Evolutionary conservation across 805 yeast genomes (phyloP), one percentile per base, ranked within the genome.

Genomic region (Ogataea wickerhamii): DNA sequence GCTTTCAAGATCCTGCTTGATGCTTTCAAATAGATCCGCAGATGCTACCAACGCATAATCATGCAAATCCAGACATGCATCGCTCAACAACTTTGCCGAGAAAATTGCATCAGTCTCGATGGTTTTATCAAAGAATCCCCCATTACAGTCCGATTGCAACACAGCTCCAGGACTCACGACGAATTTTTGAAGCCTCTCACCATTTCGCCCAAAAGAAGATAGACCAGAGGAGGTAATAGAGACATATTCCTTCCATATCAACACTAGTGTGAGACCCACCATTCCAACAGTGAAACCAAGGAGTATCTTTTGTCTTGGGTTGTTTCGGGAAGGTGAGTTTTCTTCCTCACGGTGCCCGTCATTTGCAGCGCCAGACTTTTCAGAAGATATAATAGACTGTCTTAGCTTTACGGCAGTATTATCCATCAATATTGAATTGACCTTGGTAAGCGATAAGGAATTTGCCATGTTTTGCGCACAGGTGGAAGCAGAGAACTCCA

Each of bases 201-300:
- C 33, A 12, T 22, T 18, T 10, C 31, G 6, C 6, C 22, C 22
- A 8, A 29, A 29, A 10, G 13, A 32, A n/a, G 32, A 27, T n/a
- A 29, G 18, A 18, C 28, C 22, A 6, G 31, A 13, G 7, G 16
- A 27, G 6, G 28, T 14, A 2, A 17, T 22, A 8, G 38, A 22
- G 3, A 47, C 22, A 18, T 22, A 31, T 32, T 55, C 59, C 33
- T 43, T 51, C 55, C 56, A 58, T 11, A 59, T 37, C 18, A 55
- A 29, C n/a, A 55, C 42, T 10, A 58, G 13, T 6, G 63, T 55
- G n/a, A 60, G 27, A 19, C 64, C 51, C 13, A 58, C 43, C 34
- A 55, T 41, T 3, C 65, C 62, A 18, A 59, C 47, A 2, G 64
- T 45, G 5, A 57, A 44, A 2, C 64, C 61, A 8, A 54, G 24